Evolutionary conservation across 2,329 filamentous ascomycete species (phyloP).

Genomic region (Sporothrix schenckii): DNA sequence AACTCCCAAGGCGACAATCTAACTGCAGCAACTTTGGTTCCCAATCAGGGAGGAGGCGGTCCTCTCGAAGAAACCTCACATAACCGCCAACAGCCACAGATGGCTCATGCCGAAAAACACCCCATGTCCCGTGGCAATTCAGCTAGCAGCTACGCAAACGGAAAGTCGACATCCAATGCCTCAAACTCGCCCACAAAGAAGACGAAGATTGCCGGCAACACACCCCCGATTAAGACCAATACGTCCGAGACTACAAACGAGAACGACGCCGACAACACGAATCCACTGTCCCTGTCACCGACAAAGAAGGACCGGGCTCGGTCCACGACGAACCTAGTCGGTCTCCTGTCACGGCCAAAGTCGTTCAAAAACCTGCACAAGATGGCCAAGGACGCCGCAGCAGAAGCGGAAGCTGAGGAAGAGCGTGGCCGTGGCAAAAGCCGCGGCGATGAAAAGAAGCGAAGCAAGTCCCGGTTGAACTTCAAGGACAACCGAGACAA

Average conservation of each 20-base stretch:
- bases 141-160: neutral
- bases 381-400: constrained; percentile 40
- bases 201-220: constrained; percentile 23
- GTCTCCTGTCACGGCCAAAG: constrained; percentile 73
- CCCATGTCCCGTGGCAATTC: constrained; percentile 6
- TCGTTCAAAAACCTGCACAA: constrained; percentile 69
- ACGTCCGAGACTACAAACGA: neutral
- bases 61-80: constrained; percentile 59
- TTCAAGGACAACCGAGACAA: constrained; percentile 64
- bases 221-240: neutral
- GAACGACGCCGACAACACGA: neutral
- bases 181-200: constrained; percentile 29
- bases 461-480: constrained; percentile 39
- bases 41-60: neutral
- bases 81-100: constrained; percentile 50
- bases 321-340: constrained; percentile 79
- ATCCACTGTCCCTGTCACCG: constrained; percentile 45
- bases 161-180: constrained; percentile 29
- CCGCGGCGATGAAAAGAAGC: constrained; percentile 34
- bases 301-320: constrained; percentile 76
- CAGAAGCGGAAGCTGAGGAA: constrained; percentile 39
- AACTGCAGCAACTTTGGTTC: constrained; percentile 38
- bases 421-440: constrained; percentile 30
- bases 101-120: constrained; percentile 18
- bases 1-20: constrained; percentile 50